phyloP scores from a whole-genome alignment of 208 protist genomes.

The Leishmania turanica region DNA sequence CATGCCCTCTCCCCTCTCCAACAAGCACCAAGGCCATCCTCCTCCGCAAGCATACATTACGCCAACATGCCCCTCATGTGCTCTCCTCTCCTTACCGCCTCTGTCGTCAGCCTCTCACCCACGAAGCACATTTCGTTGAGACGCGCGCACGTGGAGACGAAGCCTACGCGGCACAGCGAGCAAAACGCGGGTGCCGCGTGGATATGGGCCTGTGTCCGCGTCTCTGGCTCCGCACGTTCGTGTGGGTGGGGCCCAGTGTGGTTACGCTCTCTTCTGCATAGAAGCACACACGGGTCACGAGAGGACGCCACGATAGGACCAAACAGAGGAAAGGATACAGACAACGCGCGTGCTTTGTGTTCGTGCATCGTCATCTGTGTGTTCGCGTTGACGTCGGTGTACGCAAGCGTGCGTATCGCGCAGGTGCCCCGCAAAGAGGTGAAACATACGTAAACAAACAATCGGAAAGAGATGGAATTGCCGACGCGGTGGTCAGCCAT shows the following conservation, averaged over 20 bases:
- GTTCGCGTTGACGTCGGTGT: neutral
- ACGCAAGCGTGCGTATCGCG: neutral
- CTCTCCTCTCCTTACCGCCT: neutral
- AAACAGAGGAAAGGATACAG: neutral
- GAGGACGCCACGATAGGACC: neutral
- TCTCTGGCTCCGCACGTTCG: neutral
- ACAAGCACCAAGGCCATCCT: neutral
- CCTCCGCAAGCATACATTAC: neutral
- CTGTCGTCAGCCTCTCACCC: neutral
- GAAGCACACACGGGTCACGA: neutral
- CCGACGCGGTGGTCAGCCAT: neutral
- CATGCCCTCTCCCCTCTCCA: neutral
- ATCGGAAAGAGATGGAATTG: neutral
- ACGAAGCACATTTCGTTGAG: neutral
- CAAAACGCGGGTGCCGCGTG: neutral
- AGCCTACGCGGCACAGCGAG: neutral
- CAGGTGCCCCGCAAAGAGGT: neutral
- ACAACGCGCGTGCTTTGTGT: neutral
- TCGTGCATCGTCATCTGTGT: neutral
- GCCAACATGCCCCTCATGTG: neutral
- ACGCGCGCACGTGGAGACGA: neutral
- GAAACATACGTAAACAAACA: neutral
- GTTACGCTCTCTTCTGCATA: neutral
- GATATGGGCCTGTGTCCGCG: neutral
- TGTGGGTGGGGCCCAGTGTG: neutral